Evolutionary conservation across 2,329 filamentous ascomycete genomes (phyloP), one percentile per base, ranked within the genome.

Genomic region (Diplodia scrobiculata): DNA sequence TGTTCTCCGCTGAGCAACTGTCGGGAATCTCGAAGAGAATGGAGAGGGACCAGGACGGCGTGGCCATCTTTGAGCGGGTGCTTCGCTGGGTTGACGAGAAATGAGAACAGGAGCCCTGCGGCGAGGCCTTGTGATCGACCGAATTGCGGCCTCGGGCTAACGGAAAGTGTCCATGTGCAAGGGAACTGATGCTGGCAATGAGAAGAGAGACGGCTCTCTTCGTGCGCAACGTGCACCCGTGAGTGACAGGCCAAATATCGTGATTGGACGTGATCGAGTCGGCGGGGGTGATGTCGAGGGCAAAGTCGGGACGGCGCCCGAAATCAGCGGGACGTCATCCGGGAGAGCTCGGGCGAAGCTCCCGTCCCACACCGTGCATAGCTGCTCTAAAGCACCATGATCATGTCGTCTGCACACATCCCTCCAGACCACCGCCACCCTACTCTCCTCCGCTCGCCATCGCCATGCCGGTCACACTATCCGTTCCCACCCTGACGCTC

Each of bases 401-500:
- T 11, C 27, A 62, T 62, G 58, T 47, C 14, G 11, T 36, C 45
- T 19, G n/a, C 58, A 50, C 27, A n/a, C 11, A 4, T 21, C 17
- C 17, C 38, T 19, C 55, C 2, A 25, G 10, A 19, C 41, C n/a
- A 36, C n/a, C n/a, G 10, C 29, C 29, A 5, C 21, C 58, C 29
- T 36, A 45, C 14, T 19, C 45, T 14, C 2, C 58, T 4, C 11
- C 38, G 2, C 38, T 27, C 29, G 25, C 38, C 14, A 47, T n/a
- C 58, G 45, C 38, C 64, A 66, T 66, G 65, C 11, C 65, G 3
- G 71, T 73, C 5, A 77, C 73, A 1, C 75, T 74, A 47, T 63
- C 68, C 7, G 63, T 72, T 21, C 72, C 75, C 19, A 72, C 72
- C 2, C 71, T 79, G 47, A 78, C 76, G 32, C 74, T 77, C 59